phyloP scores from a whole-genome alignment of 257 asterid genomes.

The Nicotiana knightiana region DNA sequence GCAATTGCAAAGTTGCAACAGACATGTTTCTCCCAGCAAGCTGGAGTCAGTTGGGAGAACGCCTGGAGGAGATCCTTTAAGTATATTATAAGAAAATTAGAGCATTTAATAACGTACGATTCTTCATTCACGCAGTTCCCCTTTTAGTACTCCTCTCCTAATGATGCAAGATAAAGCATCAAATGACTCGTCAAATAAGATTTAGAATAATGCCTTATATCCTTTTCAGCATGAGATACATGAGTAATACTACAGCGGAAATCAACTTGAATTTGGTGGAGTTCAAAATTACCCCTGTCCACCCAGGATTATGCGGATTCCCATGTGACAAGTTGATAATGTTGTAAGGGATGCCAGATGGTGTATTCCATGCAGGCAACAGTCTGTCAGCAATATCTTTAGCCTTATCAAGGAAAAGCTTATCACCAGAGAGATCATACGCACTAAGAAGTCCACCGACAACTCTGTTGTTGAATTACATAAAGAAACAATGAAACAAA shows the following conservation, averaged over 20 bases:
- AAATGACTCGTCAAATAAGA: background rate
- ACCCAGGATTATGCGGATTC: slow-evolving; percentile 89
- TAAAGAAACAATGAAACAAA: slow-evolving; percentile 17
- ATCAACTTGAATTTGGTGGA: background rate
- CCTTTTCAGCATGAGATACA: background rate
- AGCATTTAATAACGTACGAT: background rate
- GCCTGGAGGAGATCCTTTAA: background rate
- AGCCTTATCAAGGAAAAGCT: slow-evolving; percentile 87
- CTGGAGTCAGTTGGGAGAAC: background rate
- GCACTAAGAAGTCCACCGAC: slow-evolving; percentile 98
- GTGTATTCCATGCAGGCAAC: slow-evolving; percentile 94
- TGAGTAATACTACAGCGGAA: background rate
- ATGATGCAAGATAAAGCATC: background rate
- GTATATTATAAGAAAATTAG: background rate
- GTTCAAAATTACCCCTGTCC: slow-evolving; percentile 81
- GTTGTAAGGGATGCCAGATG: slow-evolving; percentile 91
- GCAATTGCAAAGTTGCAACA: background rate
- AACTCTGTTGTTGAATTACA: slow-evolving; percentile 53
- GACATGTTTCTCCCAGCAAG: background rate
- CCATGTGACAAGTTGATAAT: slow-evolving; percentile 81
- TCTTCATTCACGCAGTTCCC: background rate
- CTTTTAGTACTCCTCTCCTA: background rate
- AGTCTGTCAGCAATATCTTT: slow-evolving; percentile 86
- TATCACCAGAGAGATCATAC: slow-evolving; percentile 93
- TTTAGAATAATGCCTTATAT: background rate